Base-by-base conservation (phyloP, 352 stramenopile genomes). In the Sclerospora graminicola region DNA sequence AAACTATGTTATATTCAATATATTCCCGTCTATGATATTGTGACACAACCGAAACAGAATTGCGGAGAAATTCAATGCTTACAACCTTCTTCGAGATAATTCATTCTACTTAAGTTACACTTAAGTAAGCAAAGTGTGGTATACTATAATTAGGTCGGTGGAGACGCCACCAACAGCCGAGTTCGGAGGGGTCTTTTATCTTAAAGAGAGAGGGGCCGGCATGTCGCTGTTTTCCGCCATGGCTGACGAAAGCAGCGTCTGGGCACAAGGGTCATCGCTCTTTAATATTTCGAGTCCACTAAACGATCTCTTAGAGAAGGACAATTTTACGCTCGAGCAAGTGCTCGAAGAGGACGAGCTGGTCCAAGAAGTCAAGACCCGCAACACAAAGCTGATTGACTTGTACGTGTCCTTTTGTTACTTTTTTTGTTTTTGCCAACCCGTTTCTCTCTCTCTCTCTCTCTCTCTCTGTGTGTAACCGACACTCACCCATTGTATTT, bases 331-430 rank as follows among this genome's bases (percentile, higher is more conserved):
- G 16, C 65, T 98, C 9, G 76, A 96, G 49, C 75, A 98, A 45
- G 65, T 98, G 27, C 70, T 98, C 7, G 69, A 91, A 32, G 88
- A 98, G 66, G 95, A 98, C 66, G 95, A 98, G 52, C 69, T 98
- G 13, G 79, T 98, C 29, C 95, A 98, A 65, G 95, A 98, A 62
- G 79, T 98, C 50, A 95, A 97, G 60, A 94, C 89, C 10, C 75
- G 94, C 52, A 97, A 98, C 67, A 82, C 84, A 9, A 89, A 95
- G 53, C 69, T 98, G 11, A 68, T 98, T 36, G 81, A 97, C 46
- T 98, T 97, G 85, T 93, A 83, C 34, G 19, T 2, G 32, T 6
- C 2, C 13, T 35, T 18, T 8, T 35, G 1, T 15, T n/a, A 19
- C 13, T 18, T 18, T 3, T 2, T 16, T n/a, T 33, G 28, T 5